A percentile compares a stretch with the other conserved stretches of the same genome.
phyloP scores from a whole-genome alignment of 176 grass and related monocot species.

The Oryza meridionalis region DNA sequence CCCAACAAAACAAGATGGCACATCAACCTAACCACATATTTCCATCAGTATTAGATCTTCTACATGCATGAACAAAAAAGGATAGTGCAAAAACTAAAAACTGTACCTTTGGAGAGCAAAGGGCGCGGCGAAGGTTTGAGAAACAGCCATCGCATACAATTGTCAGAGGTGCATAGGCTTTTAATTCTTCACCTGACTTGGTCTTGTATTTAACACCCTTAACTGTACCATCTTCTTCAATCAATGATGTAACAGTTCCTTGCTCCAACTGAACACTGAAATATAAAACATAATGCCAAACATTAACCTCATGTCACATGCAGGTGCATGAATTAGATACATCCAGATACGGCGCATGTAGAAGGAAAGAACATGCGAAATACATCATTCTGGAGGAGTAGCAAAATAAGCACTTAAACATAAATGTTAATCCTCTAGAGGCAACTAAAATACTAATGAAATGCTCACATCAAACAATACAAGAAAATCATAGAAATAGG shows the following conservation, averaged over 20 bases:
- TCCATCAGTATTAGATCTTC: conserved; percentile 13
- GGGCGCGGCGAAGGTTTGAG: conserved; percentile 80
- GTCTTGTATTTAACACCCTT: background rate
- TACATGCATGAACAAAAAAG: background rate
- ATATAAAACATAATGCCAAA: background rate
- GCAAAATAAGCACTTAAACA: background rate
- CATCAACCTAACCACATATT: conserved; percentile 75
- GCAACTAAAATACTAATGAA: background rate
- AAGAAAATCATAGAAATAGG: background rate
- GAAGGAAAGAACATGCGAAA: background rate
- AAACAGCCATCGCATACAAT: conserved; percentile 46
- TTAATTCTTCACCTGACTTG: background rate
- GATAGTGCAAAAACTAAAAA: conserved; percentile 19
- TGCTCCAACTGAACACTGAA: conserved; percentile 78
- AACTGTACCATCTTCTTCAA: conserved; percentile 61
- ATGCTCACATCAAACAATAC: background rate
- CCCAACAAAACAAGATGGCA: conserved; percentile 96
- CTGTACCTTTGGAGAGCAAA: conserved; percentile 89
- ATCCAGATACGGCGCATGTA: background rate
- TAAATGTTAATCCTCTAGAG: background rate
- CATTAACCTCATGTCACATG: background rate
- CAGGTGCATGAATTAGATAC: background rate
- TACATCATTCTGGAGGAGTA: background rate
- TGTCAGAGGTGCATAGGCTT: background rate
- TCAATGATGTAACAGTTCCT: conserved; percentile 72